A percentile compares a stretch with the other conserved stretches of the same genome.
These are phyloP conservation scores for Mariannaea sp. DNA, from an alignment of 2,329 filamentous ascomycete species.

Conservation along the genomic window DNA sequence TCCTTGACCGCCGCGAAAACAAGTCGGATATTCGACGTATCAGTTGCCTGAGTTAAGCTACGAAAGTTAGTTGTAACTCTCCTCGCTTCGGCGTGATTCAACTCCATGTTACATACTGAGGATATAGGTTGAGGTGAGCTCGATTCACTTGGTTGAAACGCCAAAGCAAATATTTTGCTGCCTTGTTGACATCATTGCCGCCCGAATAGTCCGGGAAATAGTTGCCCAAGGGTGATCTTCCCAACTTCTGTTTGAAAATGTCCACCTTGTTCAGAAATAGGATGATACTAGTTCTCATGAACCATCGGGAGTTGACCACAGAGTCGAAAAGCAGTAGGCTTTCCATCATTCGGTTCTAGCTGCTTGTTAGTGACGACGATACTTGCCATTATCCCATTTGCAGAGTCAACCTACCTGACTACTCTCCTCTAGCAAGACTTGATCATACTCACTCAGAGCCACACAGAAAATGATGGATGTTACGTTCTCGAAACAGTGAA, in stretches of 20 bases:
- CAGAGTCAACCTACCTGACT: constrained; percentile 72
- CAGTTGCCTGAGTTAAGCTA: constrained; percentile 96
- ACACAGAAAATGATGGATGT: constrained; percentile 99
- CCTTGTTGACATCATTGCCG: constrained; percentile 96
- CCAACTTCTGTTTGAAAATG: constrained; percentile 93
- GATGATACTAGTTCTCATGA: constrained; percentile 98
- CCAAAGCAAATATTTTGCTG: constrained; percentile 97
- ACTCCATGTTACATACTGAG: constrained; percentile 71
- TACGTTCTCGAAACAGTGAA: constrained; percentile 99
- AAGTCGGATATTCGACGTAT: constrained; percentile 96
- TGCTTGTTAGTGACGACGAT: constrained; percentile 14
- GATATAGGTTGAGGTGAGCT: constrained; percentile 93
- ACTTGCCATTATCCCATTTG: background rate
- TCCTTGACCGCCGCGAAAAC: constrained; percentile 99
- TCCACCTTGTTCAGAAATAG: constrained; percentile 99
- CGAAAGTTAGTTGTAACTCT: constrained; percentile 7
- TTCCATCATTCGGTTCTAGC: constrained; percentile 98
- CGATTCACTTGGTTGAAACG: constrained; percentile 98
- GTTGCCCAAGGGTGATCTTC: constrained; percentile 84
- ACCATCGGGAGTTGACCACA: constrained; percentile 98
- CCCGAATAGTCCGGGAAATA: constrained; percentile 99
- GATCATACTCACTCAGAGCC: constrained; percentile 96
- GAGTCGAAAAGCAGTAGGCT: constrained; percentile 95
- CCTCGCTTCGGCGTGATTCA: background rate
- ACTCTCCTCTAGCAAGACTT: constrained; percentile 94